Conservation (phyloP, 2,329 filamentous ascomycete species). For the Didymella segeticola region DNA sequence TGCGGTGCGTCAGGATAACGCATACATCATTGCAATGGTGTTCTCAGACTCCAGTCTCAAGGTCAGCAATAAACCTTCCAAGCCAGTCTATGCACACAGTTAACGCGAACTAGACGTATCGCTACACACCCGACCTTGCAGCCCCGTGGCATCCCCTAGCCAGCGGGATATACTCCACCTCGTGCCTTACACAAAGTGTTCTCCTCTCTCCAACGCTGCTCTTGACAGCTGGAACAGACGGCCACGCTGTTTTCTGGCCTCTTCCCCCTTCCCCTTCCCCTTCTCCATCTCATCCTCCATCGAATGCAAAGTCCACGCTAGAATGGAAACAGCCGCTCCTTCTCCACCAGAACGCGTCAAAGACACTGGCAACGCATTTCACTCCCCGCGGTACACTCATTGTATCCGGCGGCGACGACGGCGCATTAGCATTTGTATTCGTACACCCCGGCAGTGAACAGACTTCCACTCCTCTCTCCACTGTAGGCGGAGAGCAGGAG, state of each 20-base stretch:
- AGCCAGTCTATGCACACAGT: neutral
- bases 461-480: neutral
- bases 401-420: constrained; percentile 87
- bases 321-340: constrained; percentile 36
- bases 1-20: constrained; percentile 44
- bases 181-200: constrained; percentile 72
- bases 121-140: constrained; percentile 36
- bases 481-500: neutral
- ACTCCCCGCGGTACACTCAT: constrained; percentile 57
- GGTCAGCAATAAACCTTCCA: constrained; percentile 42
- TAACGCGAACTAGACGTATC: constrained; percentile 52
- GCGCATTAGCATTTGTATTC: constrained; percentile 67
- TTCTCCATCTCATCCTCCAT: neutral
- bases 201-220: constrained; percentile 52
- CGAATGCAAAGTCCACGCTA: constrained; percentile 19
- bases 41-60: constrained; percentile 85
- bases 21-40: constrained; percentile 71
- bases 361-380: constrained; percentile 55
- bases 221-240: constrained; percentile 82
- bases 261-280: constrained; percentile 20
- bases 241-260: constrained; percentile 71
- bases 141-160: constrained; percentile 46
- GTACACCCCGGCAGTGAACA: neutral
- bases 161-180: constrained; percentile 55
- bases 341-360: constrained; percentile 83